Conservation (phyloP, 1,139 yeast genomes). For the Pneumocystis carinii region DNA sequence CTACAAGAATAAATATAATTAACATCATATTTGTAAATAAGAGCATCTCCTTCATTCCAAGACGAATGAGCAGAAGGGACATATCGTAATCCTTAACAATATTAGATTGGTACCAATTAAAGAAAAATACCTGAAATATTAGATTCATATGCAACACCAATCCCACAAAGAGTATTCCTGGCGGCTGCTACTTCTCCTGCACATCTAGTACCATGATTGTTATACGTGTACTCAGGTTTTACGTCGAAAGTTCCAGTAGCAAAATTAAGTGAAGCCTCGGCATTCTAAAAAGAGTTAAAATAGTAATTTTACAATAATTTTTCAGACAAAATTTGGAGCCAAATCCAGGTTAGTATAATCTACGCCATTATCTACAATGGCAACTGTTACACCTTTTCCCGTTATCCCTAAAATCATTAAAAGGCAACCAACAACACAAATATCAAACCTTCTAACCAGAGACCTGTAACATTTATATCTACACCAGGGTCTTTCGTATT, state of each 20-base stretch:
- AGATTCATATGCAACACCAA: conserved; percentile 83
- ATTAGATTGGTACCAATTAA: not conserved
- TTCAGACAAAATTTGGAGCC: conserved; percentile 35
- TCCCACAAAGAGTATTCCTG: conserved; percentile 70
- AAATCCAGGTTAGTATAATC: conserved; percentile 69
- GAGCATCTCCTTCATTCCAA: conserved; percentile 78
- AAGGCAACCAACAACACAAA: not conserved
- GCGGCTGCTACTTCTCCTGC: conserved; percentile 95
- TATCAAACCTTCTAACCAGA: conserved; percentile 47
- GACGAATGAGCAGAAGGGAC: conserved; percentile 57
- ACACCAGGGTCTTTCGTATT: conserved; percentile 61
- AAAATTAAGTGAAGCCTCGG: conserved; percentile 80
- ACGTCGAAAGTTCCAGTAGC: conserved; percentile 59
- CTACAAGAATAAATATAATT: conserved; percentile 94
- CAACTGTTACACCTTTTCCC: conserved; percentile 70
- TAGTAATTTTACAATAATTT: not conserved
- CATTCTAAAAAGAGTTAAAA: conserved; percentile 27
- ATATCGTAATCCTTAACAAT: conserved; percentile 34
- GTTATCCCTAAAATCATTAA: conserved; percentile 37
- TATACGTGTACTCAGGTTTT: conserved; percentile 68
- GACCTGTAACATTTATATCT: conserved; percentile 74
- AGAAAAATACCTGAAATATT: conserved; percentile 60
- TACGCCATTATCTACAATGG: conserved; percentile 87
- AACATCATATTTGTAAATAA: conserved; percentile 57
- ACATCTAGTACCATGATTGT: conserved; percentile 93